Percentiles rank a stretch among this genome's conserved stretches.
phyloP scores from a whole-genome alignment of 2,329 filamentous ascomycete species.

The Aspergillus pseudonomiae region DNA sequence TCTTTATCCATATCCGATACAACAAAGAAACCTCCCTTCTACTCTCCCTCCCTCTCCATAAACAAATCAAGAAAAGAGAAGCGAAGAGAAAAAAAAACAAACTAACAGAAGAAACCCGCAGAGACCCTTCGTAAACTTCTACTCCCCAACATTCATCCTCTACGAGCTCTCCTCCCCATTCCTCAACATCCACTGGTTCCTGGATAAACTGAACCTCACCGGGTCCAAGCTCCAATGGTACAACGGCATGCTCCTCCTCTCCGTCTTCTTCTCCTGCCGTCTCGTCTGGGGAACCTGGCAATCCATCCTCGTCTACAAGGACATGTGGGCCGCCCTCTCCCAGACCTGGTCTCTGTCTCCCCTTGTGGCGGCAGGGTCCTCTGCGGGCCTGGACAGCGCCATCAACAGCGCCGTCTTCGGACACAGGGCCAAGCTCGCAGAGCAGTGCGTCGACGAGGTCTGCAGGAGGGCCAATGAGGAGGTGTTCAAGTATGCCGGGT shows the following conservation, averaged over 20 bases:
- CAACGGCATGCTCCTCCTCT: conserved; percentile 63
- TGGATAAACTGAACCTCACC: conserved; percentile 68
- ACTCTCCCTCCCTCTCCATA: too few species aligned
- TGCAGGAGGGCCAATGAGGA: conserved; percentile 48
- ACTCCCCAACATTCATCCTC: conserved; percentile 66
- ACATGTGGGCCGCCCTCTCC: conserved; percentile 59
- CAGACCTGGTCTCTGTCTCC: conserved; percentile 39
- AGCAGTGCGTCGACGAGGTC: conserved; percentile 39
- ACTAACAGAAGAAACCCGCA: conserved; percentile 1
- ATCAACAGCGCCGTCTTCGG: conserved; percentile 41
- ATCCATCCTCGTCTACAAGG: conserved; percentile 60
- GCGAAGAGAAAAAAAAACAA: background rate
- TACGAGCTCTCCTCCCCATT: conserved; percentile 69
- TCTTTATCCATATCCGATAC: background rate
- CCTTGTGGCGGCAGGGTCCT: conserved; percentile 27
- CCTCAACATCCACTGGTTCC: conserved; percentile 72
- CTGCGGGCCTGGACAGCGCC: conserved; percentile 9
- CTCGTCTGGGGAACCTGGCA: conserved; percentile 66
- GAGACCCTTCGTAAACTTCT: conserved; percentile 69
- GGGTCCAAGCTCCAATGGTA: conserved; percentile 64
- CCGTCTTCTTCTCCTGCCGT: conserved; percentile 63
- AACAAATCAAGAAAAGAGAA: background rate
- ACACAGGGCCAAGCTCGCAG: conserved; percentile 34
- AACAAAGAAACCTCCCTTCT: background rate
- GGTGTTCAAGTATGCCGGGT: conserved; percentile 53